These are phyloP conservation scores for Cercospora zeina DNA, from an alignment of 2,329 filamentous ascomycete genomes.

Conservation along the genomic window DNA sequence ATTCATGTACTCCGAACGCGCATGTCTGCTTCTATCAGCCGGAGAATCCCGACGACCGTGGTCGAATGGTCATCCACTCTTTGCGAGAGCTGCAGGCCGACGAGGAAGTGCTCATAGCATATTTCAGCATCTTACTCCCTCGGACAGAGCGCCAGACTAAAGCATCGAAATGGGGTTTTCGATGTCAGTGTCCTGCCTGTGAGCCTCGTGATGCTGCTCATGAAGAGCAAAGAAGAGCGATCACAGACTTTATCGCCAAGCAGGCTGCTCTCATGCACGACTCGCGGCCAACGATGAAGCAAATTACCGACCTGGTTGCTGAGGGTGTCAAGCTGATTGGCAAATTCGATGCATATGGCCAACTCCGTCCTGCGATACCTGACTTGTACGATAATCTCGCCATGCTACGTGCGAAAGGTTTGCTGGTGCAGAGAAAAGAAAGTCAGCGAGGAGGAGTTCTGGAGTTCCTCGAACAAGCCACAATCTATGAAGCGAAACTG, in stretches of 20 bases:
- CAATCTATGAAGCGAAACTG: conserved; percentile 26
- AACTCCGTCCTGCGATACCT: conserved; percentile 26
- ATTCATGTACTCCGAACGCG: conserved; percentile 32
- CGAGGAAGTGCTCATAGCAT: conserved; percentile 31
- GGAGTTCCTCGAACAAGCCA: conserved; percentile 20
- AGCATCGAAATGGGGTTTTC: conserved; percentile 30
- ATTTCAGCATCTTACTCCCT: conserved; percentile 31
- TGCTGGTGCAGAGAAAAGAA: conserved; percentile 21
- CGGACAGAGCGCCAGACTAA: conserved; percentile 25
- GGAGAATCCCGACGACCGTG: not conserved
- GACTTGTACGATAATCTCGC: conserved; percentile 28
- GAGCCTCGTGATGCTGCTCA: conserved; percentile 9
- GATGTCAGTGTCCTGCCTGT: conserved; percentile 29
- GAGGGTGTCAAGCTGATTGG: conserved; percentile 15
- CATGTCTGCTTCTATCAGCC: conserved; percentile 31
- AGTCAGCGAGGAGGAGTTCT: conserved; percentile 20
- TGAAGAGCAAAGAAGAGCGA: conserved; percentile 19
- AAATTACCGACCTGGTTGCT: conserved; percentile 17
- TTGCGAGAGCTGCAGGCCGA: conserved; percentile 22
- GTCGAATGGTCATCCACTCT: conserved; percentile 29
- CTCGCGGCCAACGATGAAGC: conserved; percentile 9
- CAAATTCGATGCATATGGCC: not conserved
- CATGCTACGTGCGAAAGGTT: conserved; percentile 26
- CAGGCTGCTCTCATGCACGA: conserved; percentile 19
- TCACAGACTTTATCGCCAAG: conserved; percentile 21